phyloP scores from a whole-genome alignment of 2,329 filamentous ascomycete species.

The Alternaria sp. region DNA sequence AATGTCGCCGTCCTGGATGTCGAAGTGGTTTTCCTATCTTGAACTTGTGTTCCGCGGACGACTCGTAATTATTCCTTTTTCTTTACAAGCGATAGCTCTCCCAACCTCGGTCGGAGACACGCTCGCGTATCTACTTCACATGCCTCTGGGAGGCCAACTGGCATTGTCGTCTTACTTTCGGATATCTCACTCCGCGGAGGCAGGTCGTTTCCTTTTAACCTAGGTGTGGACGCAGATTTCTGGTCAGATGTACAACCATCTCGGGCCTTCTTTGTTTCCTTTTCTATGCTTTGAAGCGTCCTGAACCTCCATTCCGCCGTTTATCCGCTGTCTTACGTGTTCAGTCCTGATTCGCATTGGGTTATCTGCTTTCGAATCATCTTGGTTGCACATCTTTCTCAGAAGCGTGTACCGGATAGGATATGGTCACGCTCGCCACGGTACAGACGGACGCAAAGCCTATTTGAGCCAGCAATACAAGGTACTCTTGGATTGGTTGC shows the following conservation, averaged over 20 bases:
- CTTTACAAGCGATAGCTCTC: neutral
- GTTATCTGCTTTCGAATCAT: neutral
- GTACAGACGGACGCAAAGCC: neutral
- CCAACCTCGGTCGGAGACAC: neutral
- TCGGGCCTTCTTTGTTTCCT: slow-evolving; percentile 16
- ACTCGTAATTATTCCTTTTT: neutral
- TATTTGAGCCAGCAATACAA: neutral
- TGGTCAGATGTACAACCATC: neutral
- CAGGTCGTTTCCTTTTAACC: neutral
- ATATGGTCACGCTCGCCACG: neutral
- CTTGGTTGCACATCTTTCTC: neutral
- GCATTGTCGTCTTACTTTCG: neutral
- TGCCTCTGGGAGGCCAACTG: neutral
- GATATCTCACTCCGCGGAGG: neutral
- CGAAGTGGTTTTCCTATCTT: neutral
- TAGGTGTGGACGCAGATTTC: neutral
- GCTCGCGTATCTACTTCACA: neutral
- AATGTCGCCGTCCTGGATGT: neutral
- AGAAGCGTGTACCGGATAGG: neutral
- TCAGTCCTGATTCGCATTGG: neutral
- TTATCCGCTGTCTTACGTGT: neutral
- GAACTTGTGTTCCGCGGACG: neutral
- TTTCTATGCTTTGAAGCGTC: slow-evolving; percentile 1
- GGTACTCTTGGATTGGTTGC: slow-evolving; percentile 3
- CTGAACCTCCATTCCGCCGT: neutral